Conservation (phyloP, 177 flowering plant genomes). For the Vitis hybrid region DNA sequence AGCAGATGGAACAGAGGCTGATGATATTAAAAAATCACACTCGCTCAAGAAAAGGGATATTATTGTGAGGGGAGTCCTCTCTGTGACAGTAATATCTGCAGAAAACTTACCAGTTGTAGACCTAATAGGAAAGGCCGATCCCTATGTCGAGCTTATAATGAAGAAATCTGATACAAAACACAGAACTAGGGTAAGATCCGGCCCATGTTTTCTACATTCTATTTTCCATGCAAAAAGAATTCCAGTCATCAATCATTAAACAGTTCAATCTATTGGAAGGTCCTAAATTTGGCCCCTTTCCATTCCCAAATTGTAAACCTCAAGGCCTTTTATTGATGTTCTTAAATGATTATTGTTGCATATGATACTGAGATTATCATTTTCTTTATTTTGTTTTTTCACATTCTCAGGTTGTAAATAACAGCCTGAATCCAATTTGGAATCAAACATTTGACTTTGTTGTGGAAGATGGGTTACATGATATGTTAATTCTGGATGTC, state of each 20-base stretch:
- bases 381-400: background rate
- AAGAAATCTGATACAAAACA: constrained; percentile 64
- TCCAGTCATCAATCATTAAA: too few species aligned
- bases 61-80: constrained; percentile 90
- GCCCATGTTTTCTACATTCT: background rate
- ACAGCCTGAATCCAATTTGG: constrained; percentile 87
- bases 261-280: too few species aligned
- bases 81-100: constrained; percentile 88
- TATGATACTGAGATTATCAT: background rate
- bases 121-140: constrained; percentile 94
- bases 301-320: background rate
- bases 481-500: constrained; percentile 79
- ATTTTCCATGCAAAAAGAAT: background rate
- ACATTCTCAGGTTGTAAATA: constrained; percentile 68
- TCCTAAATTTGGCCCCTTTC: background rate
- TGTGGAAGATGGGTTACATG: constrained; percentile 95
- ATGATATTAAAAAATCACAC: constrained; percentile 29
- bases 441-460: constrained; percentile 98
- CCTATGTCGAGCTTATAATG: constrained; percentile 69
- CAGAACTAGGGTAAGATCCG: constrained; percentile 71
- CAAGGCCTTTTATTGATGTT: background rate
- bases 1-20: constrained; percentile 31
- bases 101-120: constrained; percentile 85
- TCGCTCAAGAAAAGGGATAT: constrained; percentile 56
- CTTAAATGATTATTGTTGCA: background rate